Base-by-base conservation (phyloP, 495 filamentous ascomycete species). In the Aspergillus kassunensis region DNA sequence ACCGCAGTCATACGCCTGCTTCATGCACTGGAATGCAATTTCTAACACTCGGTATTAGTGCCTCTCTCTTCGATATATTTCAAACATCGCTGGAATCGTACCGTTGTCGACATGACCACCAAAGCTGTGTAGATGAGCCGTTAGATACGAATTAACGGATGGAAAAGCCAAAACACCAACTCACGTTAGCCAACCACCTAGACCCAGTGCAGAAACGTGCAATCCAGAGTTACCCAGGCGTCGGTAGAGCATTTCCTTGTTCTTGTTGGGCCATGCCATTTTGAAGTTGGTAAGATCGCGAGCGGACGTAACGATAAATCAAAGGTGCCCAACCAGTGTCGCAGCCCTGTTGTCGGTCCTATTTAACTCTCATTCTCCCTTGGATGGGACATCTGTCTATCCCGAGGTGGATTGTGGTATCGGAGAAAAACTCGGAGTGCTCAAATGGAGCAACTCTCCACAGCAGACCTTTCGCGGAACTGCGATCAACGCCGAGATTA, bases 1-100 rank as follows among this genome's bases (percentile, higher is more conserved):
- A 3, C 88, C 87, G 43, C 78, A 74, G 63, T 90, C 84, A 56
- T 87, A 90, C 6, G 87, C 88, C 12, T 82, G 80, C 65, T 89
- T 86, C 74, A 91, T 80, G 60, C 86, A 89, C 2, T 78, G 69
- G 56, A 80, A 81, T 0, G 85, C 75, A 34, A 76, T 76, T 51
- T 88, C 85, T 85, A 55, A 8, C 9, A 6, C 5, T 13, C 13
- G 40, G 12, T 33, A 19, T 42, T 42, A 47, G 35, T 40, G 6
- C 11, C 2, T 6, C 7, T 40, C 7, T 16, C 30, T 40, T 25
- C 5, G 8, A 24, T 20, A n/a, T 2, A 35, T 13, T 6, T 7
- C 13, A 13, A n/a, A n/a, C n/a, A n/a, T n/a, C n/a, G n/a, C n/a
- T 6, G 31, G 16, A 18, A 0, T 21, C 40, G 43, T 59, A 62